phyloP scores from a whole-genome alignment of 2,329 filamentous ascomycete genomes.

The Pochonia chlamydosporia region DNA sequence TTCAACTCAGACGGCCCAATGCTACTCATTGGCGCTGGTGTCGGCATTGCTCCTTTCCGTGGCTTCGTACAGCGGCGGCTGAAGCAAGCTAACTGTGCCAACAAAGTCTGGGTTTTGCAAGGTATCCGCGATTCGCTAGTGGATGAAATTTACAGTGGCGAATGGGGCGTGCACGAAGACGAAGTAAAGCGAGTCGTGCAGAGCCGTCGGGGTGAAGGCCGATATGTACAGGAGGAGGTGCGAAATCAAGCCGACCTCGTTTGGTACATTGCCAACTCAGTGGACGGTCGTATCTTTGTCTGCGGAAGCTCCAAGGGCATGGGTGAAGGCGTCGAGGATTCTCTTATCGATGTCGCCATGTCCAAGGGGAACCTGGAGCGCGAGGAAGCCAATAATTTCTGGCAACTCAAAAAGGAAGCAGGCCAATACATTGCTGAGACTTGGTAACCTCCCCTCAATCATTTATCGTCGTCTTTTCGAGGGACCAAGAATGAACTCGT shows the following conservation, averaged over 20 bases:
- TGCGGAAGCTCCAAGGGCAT: slow-evolving; percentile 94
- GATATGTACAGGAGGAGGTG: slow-evolving; percentile 96
- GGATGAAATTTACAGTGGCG: slow-evolving; percentile 93
- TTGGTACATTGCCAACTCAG: slow-evolving; percentile 93
- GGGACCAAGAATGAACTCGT: no score
- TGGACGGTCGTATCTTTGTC: slow-evolving; percentile 95
- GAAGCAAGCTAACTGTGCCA: slow-evolving; percentile 91
- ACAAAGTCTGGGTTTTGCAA: slow-evolving; percentile 96
- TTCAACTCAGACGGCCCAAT: slow-evolving; percentile 94
- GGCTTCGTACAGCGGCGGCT: slow-evolving; percentile 93
- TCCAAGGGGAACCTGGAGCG: slow-evolving; percentile 80
- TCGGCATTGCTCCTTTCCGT: slow-evolving; percentile 94
- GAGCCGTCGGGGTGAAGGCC: slow-evolving; percentile 68
- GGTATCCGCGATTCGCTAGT: slow-evolving; percentile 89
- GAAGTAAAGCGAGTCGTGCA: slow-evolving; percentile 80
- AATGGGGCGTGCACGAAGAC: slow-evolving; percentile 90
- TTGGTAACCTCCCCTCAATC: slow-evolving; percentile 38
- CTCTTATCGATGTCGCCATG: slow-evolving; percentile 87
- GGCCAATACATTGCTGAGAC: slow-evolving; percentile 93
- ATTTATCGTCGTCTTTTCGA: neutral
- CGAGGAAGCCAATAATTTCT: slow-evolving; percentile 81
- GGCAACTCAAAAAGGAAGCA: slow-evolving; percentile 83
- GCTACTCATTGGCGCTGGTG: slow-evolving; percentile 93
- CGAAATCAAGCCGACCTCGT: slow-evolving; percentile 88
- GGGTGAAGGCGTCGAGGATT: slow-evolving; percentile 91